phyloP scores from a whole-genome alignment of 164 flowering plant species.

The Protea cynaroides region DNA sequence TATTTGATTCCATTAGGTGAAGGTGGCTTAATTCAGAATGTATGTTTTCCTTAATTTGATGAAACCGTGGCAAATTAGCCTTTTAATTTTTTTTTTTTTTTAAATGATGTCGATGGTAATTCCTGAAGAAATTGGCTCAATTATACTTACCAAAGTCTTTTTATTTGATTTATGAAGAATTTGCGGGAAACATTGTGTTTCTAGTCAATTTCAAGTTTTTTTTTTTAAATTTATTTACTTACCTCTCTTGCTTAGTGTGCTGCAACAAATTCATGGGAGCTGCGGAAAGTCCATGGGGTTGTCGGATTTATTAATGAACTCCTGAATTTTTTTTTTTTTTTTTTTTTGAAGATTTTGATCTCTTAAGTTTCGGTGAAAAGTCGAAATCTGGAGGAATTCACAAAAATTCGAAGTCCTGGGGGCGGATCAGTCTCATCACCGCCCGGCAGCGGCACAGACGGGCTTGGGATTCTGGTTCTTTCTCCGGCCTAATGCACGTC shows the following conservation, averaged over 20 bases:
- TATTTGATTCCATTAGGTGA: too few species aligned
- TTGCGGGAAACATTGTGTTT: background rate
- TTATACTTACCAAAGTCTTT: too few species aligned
- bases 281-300: background rate
- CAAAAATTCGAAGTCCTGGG: conserved; percentile 65
- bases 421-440: conserved; percentile 91
- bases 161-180: background rate
- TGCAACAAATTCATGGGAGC: background rate
- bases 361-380: background rate
- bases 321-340: too few species aligned
- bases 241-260: background rate
- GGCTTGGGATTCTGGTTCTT: conserved; percentile 57
- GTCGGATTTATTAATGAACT: background rate
- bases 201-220: too few species aligned
- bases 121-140: too few species aligned
- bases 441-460: conserved; percentile 49
- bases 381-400: background rate
- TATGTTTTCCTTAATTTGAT: too few species aligned
- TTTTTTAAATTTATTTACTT: too few species aligned
- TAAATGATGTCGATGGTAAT: too few species aligned
- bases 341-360: background rate
- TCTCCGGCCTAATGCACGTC: conserved; percentile 57
- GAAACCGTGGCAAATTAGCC: too few species aligned
- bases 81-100: too few species aligned
- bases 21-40: too few species aligned